phyloP scores from a whole-genome alignment of 257 asterid genomes.

The Capsicum pubescens region DNA sequence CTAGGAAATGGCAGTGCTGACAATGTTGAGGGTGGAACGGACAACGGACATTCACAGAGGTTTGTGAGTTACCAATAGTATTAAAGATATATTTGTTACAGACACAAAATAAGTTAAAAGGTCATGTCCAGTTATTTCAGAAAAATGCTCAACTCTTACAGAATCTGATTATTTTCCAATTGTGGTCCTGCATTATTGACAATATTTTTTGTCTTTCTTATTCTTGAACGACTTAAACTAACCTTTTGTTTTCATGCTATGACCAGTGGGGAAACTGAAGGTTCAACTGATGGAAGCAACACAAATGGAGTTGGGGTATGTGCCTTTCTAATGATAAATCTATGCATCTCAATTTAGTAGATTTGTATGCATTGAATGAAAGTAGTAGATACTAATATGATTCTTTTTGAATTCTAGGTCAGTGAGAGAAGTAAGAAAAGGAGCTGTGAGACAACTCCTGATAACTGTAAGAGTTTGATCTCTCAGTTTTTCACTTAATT shows the following conservation, averaged over 20 bases:
- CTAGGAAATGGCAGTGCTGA: slow-evolving; percentile 69
- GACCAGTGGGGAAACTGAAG: slow-evolving; percentile 74
- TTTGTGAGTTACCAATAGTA: slow-evolving; percentile 38
- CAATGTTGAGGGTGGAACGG: slow-evolving; percentile 63
- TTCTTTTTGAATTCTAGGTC: slow-evolving; percentile 47
- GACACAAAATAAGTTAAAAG: neutral
- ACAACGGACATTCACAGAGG: slow-evolving; percentile 74
- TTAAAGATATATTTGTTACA: neutral
- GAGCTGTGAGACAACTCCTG: slow-evolving; percentile 70
- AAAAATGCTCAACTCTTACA: neutral
- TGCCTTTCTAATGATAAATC: slow-evolving; percentile 25
- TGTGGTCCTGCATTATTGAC: neutral
- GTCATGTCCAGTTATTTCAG: slow-evolving; percentile 10
- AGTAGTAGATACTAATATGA: neutral
- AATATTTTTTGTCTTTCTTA: slow-evolving; percentile 5
- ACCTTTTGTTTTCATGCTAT: slow-evolving; percentile 31
- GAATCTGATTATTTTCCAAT: neutral
- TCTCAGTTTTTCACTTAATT: neutral
- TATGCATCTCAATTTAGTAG: neutral
- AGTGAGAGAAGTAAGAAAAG: slow-evolving; percentile 66
- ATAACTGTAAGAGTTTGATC: slow-evolving; percentile 51
- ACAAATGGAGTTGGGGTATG: slow-evolving; percentile 65
- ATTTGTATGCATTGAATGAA: neutral
- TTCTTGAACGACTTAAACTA: slow-evolving; percentile 9
- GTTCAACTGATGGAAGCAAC: slow-evolving; percentile 88